A percentile compares a stretch with the other conserved stretches of the same genome.
phyloP scores from a whole-genome alignment of 345 rosid genomes.

The Alliaria petiolata region DNA sequence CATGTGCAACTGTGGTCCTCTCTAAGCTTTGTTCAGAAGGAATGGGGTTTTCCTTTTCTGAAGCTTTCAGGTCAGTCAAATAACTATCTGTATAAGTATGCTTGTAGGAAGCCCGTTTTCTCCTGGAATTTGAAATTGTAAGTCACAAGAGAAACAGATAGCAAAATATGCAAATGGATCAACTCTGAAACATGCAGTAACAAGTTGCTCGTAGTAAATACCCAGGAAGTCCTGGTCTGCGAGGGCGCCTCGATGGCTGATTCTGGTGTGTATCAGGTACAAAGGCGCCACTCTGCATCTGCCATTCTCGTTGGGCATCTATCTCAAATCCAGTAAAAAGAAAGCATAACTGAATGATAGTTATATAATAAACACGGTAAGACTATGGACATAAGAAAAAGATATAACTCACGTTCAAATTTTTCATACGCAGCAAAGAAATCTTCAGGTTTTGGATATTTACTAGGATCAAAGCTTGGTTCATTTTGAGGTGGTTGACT shows the following conservation, averaged over 20 bases:
- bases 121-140: conserved; percentile 33
- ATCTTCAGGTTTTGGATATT: conserved; percentile 61
- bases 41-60: conserved; percentile 32
- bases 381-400: background rate
- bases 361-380: conserved; percentile 1
- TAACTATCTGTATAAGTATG: conserved; percentile 31
- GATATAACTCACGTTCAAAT: conserved; percentile 48
- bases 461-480: conserved; percentile 54
- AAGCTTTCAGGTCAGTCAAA: conserved; percentile 38
- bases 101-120: conserved; percentile 45
- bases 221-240: conserved; percentile 72
- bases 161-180: background rate
- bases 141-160: conserved; percentile 6
- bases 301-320: conserved; percentile 72
- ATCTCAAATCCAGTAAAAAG: conserved; percentile 11
- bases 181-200: conserved; percentile 9
- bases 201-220: conserved; percentile 17
- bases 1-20: conserved; percentile 30
- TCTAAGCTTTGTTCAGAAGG: conserved; percentile 26
- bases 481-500: conserved; percentile 49
- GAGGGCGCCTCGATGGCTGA: conserved; percentile 40
- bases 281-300: conserved; percentile 56
- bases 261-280: conserved; percentile 37
- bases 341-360: background rate
- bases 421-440: conserved; percentile 64